Evolutionary conservation across 768 basidiomycete genomes (phyloP).

Genomic region (Mrakia gelida): DNA sequence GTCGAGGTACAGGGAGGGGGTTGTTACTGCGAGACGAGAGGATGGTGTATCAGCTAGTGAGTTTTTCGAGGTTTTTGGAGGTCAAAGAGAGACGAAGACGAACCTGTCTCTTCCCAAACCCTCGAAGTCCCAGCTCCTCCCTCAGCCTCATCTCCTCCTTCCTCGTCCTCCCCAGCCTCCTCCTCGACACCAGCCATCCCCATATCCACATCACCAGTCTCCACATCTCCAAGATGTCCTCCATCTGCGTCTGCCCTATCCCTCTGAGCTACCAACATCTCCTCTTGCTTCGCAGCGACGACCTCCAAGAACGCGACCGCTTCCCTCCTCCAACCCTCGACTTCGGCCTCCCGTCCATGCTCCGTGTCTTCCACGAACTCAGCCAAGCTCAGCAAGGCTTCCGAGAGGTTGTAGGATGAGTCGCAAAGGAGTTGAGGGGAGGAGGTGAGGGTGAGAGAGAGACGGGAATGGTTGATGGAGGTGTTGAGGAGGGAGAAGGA

Average conservation of each 20-base stretch:
- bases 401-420: slow-evolving; percentile 41
- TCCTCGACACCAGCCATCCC: slow-evolving; percentile 33
- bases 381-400: slow-evolving; percentile 37
- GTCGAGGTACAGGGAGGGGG: slow-evolving; percentile 27
- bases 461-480: slow-evolving; percentile 39
- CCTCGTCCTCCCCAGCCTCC: background rate
- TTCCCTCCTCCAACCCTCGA: slow-evolving; percentile 36
- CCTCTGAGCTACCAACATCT: slow-evolving; percentile 32
- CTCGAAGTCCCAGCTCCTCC: slow-evolving; percentile 27
- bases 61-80: too few species aligned
- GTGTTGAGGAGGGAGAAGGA: slow-evolving; percentile 33
- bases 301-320: slow-evolving; percentile 36
- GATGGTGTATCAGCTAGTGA: too few species aligned
- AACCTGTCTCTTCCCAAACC: slow-evolving; percentile 31
- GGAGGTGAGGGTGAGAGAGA: slow-evolving; percentile 36
- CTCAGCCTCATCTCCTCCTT: slow-evolving; percentile 34
- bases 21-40: slow-evolving; percentile 16
- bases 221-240: background rate
- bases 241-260: slow-evolving; percentile 7
- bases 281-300: slow-evolving; percentile 41
- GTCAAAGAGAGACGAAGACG: background rate
- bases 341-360: slow-evolving; percentile 21
- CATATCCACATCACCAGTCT: slow-evolving; percentile 33
- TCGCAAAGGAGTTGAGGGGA: slow-evolving; percentile 39
- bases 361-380: slow-evolving; percentile 36